These are phyloP conservation scores for Entomortierella parvispora DNA, from an alignment of 192 early-diverging fungal species.

Conservation along the genomic window DNA sequence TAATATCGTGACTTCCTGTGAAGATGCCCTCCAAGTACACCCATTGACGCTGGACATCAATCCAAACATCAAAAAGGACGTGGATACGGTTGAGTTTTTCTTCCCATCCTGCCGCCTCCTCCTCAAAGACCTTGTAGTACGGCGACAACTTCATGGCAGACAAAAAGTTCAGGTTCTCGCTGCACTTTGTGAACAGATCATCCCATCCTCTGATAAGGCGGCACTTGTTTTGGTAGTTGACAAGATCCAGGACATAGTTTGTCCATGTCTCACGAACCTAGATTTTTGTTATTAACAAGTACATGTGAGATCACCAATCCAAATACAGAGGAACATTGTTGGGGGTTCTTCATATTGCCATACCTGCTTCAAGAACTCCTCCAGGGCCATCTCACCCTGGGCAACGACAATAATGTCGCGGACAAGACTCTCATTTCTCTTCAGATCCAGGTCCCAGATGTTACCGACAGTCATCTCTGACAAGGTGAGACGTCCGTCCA, in stretches of 20 bases:
- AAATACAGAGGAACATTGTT: not conserved
- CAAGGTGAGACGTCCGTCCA: conserved; percentile 74
- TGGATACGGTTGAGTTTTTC: conserved; percentile 97
- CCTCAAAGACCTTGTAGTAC: conserved; percentile 98
- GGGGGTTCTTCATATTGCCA: too few relatives aligned
- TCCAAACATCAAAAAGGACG: conserved; percentile 98
- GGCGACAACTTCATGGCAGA: conserved; percentile 97
- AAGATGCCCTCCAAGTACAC: conserved; percentile 99
- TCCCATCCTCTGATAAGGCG: conserved; percentile 98
- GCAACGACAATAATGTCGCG: conserved; percentile 92
- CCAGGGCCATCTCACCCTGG: conserved; percentile 99
- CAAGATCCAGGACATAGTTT: conserved; percentile 91
- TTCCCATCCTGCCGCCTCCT: conserved; percentile 95
- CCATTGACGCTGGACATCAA: conserved; percentile 99
- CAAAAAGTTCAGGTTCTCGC: conserved; percentile 95
- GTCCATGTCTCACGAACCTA: conserved; percentile 89
- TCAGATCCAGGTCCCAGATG: conserved; percentile 94
- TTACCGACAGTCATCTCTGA: conserved; percentile 93
- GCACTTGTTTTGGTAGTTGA: conserved; percentile 98
- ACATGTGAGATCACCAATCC: not conserved
- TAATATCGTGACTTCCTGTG: conserved; percentile 95
- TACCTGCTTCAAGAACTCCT: conserved; percentile 94
- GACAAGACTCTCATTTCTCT: conserved; percentile 85
- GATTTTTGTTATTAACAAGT: not conserved
- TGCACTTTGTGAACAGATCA: conserved; percentile 95